These are phyloP conservation scores for Wickerhamomyces subpelliculosus DNA, from an alignment of 805 yeast species.

Conservation along the genomic window DNA sequence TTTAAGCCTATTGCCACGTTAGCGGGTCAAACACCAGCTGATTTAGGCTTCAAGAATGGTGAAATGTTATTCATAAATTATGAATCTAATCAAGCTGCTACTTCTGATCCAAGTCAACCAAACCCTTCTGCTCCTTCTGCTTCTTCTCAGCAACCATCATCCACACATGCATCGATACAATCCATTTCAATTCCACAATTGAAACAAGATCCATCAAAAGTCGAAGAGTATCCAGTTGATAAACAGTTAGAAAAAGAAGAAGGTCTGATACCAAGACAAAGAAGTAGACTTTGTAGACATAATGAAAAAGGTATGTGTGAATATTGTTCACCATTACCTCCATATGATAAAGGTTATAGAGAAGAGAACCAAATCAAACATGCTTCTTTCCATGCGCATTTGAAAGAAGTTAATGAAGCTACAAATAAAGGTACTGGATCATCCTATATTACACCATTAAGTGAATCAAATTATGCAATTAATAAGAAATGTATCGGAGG, in stretches of 20 bases:
- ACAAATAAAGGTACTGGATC: conserved; percentile 50
- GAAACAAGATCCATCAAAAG: conserved; percentile 17
- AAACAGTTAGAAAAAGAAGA: conserved; percentile 51
- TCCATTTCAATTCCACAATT: conserved; percentile 8
- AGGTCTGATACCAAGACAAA: conserved; percentile 66
- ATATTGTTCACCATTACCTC: conserved; percentile 91
- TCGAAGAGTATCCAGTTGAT: conserved; percentile 63
- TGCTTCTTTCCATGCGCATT: conserved; percentile 75
- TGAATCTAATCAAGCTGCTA: conserved; percentile 2
- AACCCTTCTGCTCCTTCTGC: not conserved
- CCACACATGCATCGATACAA: conserved; percentile 1
- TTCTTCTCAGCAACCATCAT: conserved; percentile 2
- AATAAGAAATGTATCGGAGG: conserved; percentile 63
- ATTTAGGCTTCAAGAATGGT: conserved; percentile 40
- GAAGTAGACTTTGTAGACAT: conserved; percentile 69
- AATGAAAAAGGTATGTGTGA: conserved; percentile 97
- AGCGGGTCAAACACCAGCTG: conserved; percentile 25
- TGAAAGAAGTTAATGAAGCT: conserved; percentile 62
- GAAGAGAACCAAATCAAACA: conserved; percentile 78
- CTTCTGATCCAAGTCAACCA: conserved; percentile 2
- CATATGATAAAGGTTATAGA: conserved; percentile 81
- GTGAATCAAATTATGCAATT: conserved; percentile 64
- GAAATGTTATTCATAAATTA: conserved; percentile 37
- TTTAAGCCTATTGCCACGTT: conserved; percentile 19
- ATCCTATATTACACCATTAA: conserved; percentile 75